phyloP scores from a whole-genome alignment of 208 protist species.

The Acanthamoeba royreba region DNA sequence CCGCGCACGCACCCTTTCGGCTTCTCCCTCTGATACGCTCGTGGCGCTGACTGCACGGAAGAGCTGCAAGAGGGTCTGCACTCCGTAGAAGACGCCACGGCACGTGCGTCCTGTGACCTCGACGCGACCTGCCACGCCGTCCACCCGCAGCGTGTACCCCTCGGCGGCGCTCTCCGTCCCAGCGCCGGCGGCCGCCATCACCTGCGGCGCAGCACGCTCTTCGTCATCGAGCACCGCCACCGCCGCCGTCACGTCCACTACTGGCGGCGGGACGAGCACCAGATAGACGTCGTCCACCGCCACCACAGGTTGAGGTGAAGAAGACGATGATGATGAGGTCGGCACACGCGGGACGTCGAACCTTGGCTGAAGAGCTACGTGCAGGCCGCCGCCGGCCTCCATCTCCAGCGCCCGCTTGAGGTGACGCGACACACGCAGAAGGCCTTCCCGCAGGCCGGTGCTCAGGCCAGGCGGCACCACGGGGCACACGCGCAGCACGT shows the following conservation, averaged over 20 bases:
- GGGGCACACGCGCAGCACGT: neutral
- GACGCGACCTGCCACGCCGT: neutral
- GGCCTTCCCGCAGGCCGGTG: neutral
- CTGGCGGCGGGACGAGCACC: neutral
- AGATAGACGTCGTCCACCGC: neutral
- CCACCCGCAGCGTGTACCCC: neutral
- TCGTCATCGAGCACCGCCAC: neutral
- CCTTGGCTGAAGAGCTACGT: neutral
- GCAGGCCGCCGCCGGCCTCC: neutral
- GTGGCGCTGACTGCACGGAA: neutral
- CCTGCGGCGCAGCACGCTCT: too few relatives aligned
- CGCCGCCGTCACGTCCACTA: too few relatives aligned
- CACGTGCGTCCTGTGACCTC: neutral
- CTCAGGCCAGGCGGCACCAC: neutral
- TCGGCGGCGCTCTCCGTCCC: too few relatives aligned
- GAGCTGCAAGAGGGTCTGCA: neutral
- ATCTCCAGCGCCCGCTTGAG: neutral
- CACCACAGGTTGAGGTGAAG: neutral
- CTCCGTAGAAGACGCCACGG: slow-evolving; percentile 1
- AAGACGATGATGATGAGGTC: neutral
- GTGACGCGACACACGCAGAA: neutral
- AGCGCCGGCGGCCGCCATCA: too few relatives aligned
- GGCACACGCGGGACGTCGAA: neutral
- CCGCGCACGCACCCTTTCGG: neutral
- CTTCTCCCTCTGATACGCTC: neutral